Conservation (phyloP, 371 early-diverging fungal genomes). For the Mucor lusitanicus region DNA sequence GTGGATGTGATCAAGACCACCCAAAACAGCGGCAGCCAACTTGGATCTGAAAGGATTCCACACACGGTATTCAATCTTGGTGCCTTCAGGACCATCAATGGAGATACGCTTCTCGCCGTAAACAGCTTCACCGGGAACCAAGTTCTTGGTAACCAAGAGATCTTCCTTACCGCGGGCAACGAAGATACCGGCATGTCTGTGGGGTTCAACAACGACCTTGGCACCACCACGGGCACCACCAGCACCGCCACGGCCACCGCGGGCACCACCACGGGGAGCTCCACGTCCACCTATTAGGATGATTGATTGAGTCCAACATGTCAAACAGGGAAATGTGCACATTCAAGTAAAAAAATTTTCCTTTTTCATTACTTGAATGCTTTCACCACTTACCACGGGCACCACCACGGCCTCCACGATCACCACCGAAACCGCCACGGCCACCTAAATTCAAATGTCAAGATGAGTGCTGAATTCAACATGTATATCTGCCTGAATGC, state of each 20-base stretch:
- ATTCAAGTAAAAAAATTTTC: not conserved
- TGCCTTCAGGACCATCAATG: conserved; percentile 92
- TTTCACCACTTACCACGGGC: conserved; percentile 35
- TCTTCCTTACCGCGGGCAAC: conserved; percentile 99
- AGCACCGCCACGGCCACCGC: conserved; percentile 45
- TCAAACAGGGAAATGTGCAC: not conserved
- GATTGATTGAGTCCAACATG: not conserved
- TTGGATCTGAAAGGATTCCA: conserved; percentile 99
- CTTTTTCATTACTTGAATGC: not conserved
- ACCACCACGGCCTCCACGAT: no score
- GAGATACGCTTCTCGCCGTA: conserved; percentile 99
- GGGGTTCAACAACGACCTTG: conserved; percentile 97
- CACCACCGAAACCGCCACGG: no score
- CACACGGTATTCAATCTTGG: conserved; percentile 99
- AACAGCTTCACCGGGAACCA: conserved; percentile 98
- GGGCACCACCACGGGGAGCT: conserved; percentile 41
- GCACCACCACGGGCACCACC: conserved; percentile 87
- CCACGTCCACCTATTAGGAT: conserved; percentile 23
- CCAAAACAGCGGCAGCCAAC: conserved; percentile 99
- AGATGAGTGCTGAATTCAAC: no score
- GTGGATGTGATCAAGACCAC: conserved; percentile 97
- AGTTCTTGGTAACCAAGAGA: conserved; percentile 97
- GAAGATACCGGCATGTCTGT: conserved; percentile 96
- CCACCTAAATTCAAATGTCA: no score
- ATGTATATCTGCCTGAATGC: no score